A percentile compares a stretch with the other conserved stretches of the same genome.
phyloP scores from a whole-genome alignment of 306 rosid genomes.

The Pyrus betulifolia region DNA sequence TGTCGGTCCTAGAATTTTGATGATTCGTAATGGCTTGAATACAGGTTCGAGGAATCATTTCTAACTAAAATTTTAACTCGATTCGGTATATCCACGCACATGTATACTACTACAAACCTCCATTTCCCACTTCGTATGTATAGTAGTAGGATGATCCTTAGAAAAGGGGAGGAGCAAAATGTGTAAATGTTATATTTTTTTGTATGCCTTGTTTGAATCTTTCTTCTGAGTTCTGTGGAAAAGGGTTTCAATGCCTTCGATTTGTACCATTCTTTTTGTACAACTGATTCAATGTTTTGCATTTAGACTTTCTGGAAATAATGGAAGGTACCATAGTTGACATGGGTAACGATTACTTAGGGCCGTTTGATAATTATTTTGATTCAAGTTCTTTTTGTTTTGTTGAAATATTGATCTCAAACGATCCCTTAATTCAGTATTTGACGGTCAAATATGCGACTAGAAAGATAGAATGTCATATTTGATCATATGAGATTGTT shows the following conservation, averaged over 20 bases:
- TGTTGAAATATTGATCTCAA: too few species aligned
- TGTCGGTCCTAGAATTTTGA: slow-evolving; percentile 1
- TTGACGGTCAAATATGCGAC: accelerated
- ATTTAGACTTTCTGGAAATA: background rate
- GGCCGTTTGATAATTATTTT: too few species aligned
- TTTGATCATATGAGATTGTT: too few species aligned
- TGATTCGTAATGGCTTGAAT: slow-evolving; percentile 9
- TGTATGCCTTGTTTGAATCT: slow-evolving; percentile 32
- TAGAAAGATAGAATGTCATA: too few species aligned
- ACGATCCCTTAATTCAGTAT: too few species aligned
- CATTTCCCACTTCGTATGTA: slow-evolving; percentile 36
- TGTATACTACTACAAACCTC: slow-evolving; percentile 30
- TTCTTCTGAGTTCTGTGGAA: slow-evolving; percentile 5
- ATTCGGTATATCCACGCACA: slow-evolving; percentile 29
- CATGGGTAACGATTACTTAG: background rate
- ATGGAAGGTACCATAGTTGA: background rate
- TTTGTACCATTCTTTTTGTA: slow-evolving; percentile 2
- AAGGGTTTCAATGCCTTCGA: background rate
- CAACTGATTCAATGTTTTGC: background rate
- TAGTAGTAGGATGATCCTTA: slow-evolving; percentile 27
- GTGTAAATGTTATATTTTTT: slow-evolving; percentile 56
- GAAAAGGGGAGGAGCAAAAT: slow-evolving; percentile 29
- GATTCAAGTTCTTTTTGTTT: too few species aligned
- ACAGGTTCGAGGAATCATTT: slow-evolving; percentile 25
- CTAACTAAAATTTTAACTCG: slow-evolving; percentile 36